Conservation (phyloP, 352 stramenopile genomes). For the Pythium periplocum region DNA sequence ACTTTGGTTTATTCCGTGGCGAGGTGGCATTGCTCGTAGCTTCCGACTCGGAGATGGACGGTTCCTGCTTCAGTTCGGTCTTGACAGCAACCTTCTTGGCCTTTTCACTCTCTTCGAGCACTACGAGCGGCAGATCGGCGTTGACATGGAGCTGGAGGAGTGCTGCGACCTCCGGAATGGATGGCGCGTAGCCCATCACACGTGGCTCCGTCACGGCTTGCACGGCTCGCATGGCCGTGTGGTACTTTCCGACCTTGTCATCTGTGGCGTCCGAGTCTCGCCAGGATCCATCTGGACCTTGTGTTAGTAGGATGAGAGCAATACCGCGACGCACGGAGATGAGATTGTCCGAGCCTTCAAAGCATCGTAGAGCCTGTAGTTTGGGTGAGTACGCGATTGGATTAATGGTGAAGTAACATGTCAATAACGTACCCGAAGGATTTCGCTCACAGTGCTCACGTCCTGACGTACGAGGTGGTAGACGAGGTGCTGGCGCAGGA, state of each 20-base stretch:
- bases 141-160: slow-evolving; percentile 65
- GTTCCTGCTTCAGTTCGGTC: neutral
- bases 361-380: slow-evolving; percentile 63
- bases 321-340: slow-evolving; percentile 62
- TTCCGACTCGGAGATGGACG: slow-evolving; percentile 1
- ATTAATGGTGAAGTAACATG: neutral
- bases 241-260: slow-evolving; percentile 31
- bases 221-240: slow-evolving; percentile 48
- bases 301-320: slow-evolving; percentile 55
- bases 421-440: slow-evolving; percentile 42
- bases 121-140: slow-evolving; percentile 27
- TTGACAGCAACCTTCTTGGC: slow-evolving; percentile 2
- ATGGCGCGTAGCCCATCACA: slow-evolving; percentile 55
- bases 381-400: neutral
- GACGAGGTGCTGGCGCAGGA: slow-evolving; percentile 79
- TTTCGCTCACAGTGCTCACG: slow-evolving; percentile 59
- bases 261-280: slow-evolving; percentile 5
- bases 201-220: slow-evolving; percentile 40
- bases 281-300: slow-evolving; percentile 63
- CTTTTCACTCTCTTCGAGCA: slow-evolving; percentile 14
- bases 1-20: neutral
- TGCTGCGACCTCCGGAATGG: slow-evolving; percentile 36
- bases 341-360: slow-evolving; percentile 64
- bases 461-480: slow-evolving; percentile 76
- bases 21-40: neutral